Evolutionary conservation across 306 rosid species (phyloP).

Genomic region (Astragalus glycyphyllos): DNA sequence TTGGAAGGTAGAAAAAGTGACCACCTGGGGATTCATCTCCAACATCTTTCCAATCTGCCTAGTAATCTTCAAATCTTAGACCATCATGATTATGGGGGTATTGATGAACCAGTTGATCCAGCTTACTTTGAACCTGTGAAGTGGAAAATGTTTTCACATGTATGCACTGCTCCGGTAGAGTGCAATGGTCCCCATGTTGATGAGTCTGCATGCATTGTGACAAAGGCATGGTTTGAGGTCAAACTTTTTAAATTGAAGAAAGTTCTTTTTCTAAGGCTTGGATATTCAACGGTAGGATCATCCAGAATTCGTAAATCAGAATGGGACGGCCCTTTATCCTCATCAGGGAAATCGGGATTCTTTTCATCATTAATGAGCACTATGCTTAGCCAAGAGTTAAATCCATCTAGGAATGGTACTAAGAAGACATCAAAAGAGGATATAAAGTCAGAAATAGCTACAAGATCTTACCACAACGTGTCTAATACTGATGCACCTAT

Average conservation of each 20-base stretch:
- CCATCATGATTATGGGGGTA: conserved; percentile 55
- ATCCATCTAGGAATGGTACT: conserved; percentile 45
- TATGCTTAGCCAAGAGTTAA: conserved; percentile 63
- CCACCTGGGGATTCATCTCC: conserved; percentile 84
- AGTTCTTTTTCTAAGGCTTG: conserved; percentile 82
- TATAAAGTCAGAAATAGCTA: conserved; percentile 78
- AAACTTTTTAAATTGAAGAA: conserved; percentile 71
- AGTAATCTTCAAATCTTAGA: conserved; percentile 60
- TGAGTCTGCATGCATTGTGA: conserved; percentile 70
- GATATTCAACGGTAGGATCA: conserved; percentile 73
- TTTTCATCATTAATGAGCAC: conserved; percentile 67
- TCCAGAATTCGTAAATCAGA: conserved; percentile 75
- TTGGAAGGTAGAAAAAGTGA: conserved; percentile 81
- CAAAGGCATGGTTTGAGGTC: conserved; percentile 89
- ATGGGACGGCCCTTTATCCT: conserved; percentile 76
- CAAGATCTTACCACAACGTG: too few relatives aligned
- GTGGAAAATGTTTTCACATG: conserved; percentile 86
- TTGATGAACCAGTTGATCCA: conserved; percentile 57
- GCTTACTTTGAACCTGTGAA: conserved; percentile 75
- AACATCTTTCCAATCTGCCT: conserved; percentile 83
- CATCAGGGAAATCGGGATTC: conserved; percentile 78
- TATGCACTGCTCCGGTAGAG: conserved; percentile 79
- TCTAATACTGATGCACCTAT: conserved; percentile 48
- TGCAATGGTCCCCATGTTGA: conserved; percentile 59
- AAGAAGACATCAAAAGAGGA: conserved; percentile 61